phyloP scores from a whole-genome alignment of 768 basidiomycete genomes.

The Boletus subparvulus region DNA sequence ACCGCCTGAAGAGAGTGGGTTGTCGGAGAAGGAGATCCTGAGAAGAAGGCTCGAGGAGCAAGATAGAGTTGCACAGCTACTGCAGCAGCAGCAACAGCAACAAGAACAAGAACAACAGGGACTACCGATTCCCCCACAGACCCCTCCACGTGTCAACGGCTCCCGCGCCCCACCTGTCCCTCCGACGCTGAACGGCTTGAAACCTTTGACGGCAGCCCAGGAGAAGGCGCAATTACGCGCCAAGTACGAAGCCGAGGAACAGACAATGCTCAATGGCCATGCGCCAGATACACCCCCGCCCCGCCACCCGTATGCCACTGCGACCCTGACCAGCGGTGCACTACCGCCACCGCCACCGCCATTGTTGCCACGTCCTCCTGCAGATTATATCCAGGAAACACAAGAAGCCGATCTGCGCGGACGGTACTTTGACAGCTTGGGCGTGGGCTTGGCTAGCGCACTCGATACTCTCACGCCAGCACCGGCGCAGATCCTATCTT shows the following conservation, averaged over 20 bases:
- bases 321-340: slow-evolving; percentile 15
- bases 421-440: slow-evolving; percentile 33
- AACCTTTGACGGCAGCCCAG: slow-evolving; percentile 65
- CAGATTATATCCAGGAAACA: slow-evolving; percentile 79
- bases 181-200: slow-evolving; percentile 23
- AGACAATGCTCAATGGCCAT: slow-evolving; percentile 26
- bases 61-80: slow-evolving; percentile 40
- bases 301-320: slow-evolving; percentile 19
- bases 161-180: slow-evolving; percentile 33
- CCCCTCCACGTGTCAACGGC: slow-evolving; percentile 29
- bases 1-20: slow-evolving; percentile 23
- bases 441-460: slow-evolving; percentile 29
- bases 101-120: slow-evolving; percentile 8
- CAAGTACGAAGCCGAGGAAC: slow-evolving; percentile 60
- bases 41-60: slow-evolving; percentile 57
- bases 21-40: slow-evolving; percentile 58
- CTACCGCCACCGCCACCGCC: slow-evolving; percentile 69
- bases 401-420: slow-evolving; percentile 69
- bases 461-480: slow-evolving; percentile 33
- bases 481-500: slow-evolving; percentile 10
- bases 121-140: slow-evolving; percentile 14
- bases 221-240: slow-evolving; percentile 74
- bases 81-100: slow-evolving; percentile 15
- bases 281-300: neutral
- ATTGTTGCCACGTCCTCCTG: slow-evolving; percentile 73